Evolutionary conservation across 257 asterid genomes (phyloP).

Genomic region (Solanum corneliomulleri): DNA sequence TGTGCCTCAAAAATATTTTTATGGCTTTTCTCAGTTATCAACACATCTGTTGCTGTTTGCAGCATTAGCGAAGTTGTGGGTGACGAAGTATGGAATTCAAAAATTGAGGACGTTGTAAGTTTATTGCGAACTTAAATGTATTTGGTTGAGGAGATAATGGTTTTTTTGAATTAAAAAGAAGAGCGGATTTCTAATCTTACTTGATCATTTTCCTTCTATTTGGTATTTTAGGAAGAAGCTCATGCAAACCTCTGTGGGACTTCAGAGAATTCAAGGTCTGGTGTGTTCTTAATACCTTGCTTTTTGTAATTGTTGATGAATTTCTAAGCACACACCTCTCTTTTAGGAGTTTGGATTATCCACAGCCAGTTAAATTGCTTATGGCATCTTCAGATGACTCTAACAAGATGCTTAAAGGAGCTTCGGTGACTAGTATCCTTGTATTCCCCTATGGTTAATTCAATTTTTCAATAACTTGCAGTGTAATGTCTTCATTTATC

Average conservation of each 20-base stretch:
- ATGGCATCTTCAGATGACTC: conserved; percentile 65
- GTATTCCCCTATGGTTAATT: background rate
- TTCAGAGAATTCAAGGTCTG: conserved; percentile 54
- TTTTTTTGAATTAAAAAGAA: background rate
- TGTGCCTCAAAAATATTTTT: background rate
- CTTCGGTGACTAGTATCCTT: conserved; percentile 81
- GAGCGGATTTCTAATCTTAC: background rate
- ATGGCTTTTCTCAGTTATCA: conserved; percentile 7
- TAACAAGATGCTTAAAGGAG: conserved; percentile 58
- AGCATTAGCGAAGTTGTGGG: conserved; percentile 87
- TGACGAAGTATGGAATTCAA: conserved; percentile 51
- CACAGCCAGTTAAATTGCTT: conserved; percentile 66
- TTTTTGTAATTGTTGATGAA: background rate
- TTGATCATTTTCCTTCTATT: background rate
- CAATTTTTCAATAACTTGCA: background rate
- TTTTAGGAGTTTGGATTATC: conserved; percentile 53
- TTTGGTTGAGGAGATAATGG: too few species aligned
- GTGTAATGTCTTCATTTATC: background rate
- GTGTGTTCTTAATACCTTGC: background rate
- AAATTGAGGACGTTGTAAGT: conserved; percentile 44
- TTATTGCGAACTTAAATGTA: background rate
- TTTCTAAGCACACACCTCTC: conserved; percentile 13
- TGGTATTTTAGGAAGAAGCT: conserved; percentile 47
- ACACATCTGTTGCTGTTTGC: conserved; percentile 24
- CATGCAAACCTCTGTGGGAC: conserved; percentile 27